Conservation (phyloP, 257 asterid species). For the Petunia secreta region DNA sequence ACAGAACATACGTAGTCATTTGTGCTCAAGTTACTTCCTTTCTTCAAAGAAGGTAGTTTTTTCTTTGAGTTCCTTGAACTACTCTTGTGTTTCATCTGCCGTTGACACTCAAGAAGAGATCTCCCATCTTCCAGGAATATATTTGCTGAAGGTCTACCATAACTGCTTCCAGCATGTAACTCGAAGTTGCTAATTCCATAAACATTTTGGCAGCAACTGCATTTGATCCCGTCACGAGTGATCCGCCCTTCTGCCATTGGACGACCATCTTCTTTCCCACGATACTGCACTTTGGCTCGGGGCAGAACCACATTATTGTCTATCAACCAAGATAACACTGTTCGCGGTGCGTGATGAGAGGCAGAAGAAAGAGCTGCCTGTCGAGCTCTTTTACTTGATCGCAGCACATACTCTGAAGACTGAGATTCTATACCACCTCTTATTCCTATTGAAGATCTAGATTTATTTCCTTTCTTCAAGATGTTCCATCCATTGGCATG, state of each 20-base stretch:
- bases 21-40: slow-evolving; percentile 30
- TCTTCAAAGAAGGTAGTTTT: slow-evolving; percentile 34
- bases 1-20: slow-evolving; percentile 73
- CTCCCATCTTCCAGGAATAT: slow-evolving; percentile 69
- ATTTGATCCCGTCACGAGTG: slow-evolving; percentile 72
- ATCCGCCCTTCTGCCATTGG: slow-evolving; percentile 58
- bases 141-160: slow-evolving; percentile 52
- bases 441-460: slow-evolving; percentile 29
- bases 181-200: slow-evolving; percentile 57
- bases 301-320: slow-evolving; percentile 68
- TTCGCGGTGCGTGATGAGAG: slow-evolving; percentile 55
- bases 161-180: slow-evolving; percentile 60
- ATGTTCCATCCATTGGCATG: slow-evolving; percentile 32
- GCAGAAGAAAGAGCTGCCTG: slow-evolving; percentile 44
- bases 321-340: slow-evolving; percentile 70
- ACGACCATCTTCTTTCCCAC: slow-evolving; percentile 33
- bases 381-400: slow-evolving; percentile 57
- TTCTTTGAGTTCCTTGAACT: slow-evolving; percentile 32
- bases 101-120: slow-evolving; percentile 66
- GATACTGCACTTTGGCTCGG: slow-evolving; percentile 59
- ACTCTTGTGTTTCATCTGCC: slow-evolving; percentile 41
- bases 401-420: slow-evolving; percentile 42
- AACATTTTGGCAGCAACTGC: slow-evolving; percentile 59
- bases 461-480: slow-evolving; percentile 41
- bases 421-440: slow-evolving; percentile 37